Evolutionary conservation across 2,329 filamentous ascomycete genomes (phyloP), one percentile per base, ranked within the genome.

Genomic region (Clarireedia homoeocarpa): DNA sequence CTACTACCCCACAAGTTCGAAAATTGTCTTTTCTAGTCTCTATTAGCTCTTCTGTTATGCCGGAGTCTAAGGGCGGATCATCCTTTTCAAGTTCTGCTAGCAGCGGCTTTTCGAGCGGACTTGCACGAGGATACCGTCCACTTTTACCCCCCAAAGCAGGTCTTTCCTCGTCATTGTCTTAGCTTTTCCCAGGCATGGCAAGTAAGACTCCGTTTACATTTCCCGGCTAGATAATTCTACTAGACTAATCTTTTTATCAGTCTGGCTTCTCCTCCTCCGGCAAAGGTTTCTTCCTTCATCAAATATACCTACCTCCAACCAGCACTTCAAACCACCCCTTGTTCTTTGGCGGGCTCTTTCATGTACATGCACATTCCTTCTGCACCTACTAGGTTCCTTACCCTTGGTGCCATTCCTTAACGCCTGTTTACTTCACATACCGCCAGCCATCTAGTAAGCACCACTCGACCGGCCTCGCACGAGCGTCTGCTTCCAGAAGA

Each of bases 401-500:
- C 62, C 62, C 63, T 58, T 61, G 55, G 53, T 50, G 50, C 53
- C 52, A 56, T 62, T 59, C 57, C 53, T 62, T 57, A 58, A 62
- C 56, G 61, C 59, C 56, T 58, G 57, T 55, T 51, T 48, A 44
- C 59, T 45, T 39, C 38, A 39, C 47, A 48, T 58, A 51, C 59
- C 55, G 62, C 59, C 63, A 56, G 60, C 23, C 40, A 12, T 58
- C 53, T 56, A 53, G 58, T 53, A 56, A 62, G 58, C 56, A 57
- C 40, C 50, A 44, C 26, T 42, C 36, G 24, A 57, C 58, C 48
- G 51, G 48, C 59, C 53, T 62, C 60, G 60, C 61, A 63, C 59
- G 59, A 66, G 61, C 60, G 64, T 61, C 64, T 60, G 58, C 60
- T 66, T 65, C 65, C 63, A 69, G 65, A 65, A 65, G 62, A 62